Evolutionary conservation across 257 asterid species (phyloP).

Genomic region (Solanum bulbocastanum): DNA sequence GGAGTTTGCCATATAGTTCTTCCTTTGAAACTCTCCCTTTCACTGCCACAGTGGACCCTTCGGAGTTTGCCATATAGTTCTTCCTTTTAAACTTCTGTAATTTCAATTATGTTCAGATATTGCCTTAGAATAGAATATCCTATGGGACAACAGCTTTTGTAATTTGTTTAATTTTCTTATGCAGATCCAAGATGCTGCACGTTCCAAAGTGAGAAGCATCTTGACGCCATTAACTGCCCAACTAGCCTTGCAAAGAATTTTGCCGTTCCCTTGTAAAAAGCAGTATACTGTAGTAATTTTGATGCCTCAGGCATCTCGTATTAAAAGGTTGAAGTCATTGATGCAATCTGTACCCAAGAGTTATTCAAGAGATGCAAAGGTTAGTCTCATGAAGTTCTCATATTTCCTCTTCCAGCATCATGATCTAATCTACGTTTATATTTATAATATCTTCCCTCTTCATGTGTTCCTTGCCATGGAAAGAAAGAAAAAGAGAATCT

Average conservation of each 20-base stretch:
- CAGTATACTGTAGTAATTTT: conserved; percentile 86
- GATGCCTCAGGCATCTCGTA: conserved; percentile 76
- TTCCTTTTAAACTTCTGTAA: background rate
- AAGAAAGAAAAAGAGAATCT: background rate
- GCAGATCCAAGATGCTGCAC: conserved; percentile 79
- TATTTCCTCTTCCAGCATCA: background rate
- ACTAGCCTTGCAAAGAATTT: conserved; percentile 60
- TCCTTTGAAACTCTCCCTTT: background rate
- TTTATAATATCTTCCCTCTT: background rate
- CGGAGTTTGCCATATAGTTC: background rate
- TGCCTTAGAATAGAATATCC: background rate
- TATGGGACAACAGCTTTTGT: background rate
- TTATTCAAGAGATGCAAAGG: conserved; percentile 64
- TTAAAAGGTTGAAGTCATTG: conserved; percentile 41
- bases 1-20: background rate
- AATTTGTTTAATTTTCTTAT: conserved; percentile 6
- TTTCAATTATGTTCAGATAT: background rate
- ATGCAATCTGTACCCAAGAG: conserved; percentile 18
- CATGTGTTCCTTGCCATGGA: background rate
- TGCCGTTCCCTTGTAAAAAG: conserved; percentile 84
- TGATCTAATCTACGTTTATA: background rate
- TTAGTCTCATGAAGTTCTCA: conserved; percentile 7
- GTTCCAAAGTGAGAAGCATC: conserved; percentile 43
- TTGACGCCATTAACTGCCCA: conserved; percentile 63
- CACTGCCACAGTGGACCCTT: background rate